These are phyloP conservation scores for Mucor lusitanicus DNA, from an alignment of 371 early-diverging fungal genomes.

Conservation along the genomic window DNA sequence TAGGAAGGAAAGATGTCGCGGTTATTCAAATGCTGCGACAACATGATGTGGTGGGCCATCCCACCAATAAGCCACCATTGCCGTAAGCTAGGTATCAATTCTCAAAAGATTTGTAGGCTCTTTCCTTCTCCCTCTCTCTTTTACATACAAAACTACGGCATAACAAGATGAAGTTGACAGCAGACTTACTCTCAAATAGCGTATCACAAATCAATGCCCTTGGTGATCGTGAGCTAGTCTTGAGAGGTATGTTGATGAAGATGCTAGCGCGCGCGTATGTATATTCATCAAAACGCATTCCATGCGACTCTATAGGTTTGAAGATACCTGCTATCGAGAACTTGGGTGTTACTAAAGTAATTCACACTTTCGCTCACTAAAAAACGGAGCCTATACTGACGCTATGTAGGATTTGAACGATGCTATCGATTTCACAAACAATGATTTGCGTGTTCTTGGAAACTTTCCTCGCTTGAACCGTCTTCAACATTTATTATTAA, in stretches of 20 bases:
- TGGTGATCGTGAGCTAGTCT: constrained; percentile 87
- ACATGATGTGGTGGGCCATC: neutral
- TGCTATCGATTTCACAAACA: constrained; percentile 91
- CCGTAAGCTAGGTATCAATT: neutral
- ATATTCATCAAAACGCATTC: neutral
- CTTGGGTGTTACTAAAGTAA: constrained; percentile 88
- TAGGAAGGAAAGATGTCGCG: neutral
- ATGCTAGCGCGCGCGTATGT: neutral
- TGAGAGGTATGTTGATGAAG: constrained; percentile 68
- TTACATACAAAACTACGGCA: neutral
- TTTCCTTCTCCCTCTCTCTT: neutral
- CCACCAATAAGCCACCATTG: neutral
- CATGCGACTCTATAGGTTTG: constrained; percentile 58
- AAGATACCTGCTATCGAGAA: constrained; percentile 93
- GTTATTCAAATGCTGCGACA: neutral
- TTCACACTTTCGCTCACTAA: neutral
- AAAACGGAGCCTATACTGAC: neutral
- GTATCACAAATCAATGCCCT: constrained; percentile 81
- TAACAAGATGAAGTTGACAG: constrained; percentile 74
- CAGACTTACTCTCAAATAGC: constrained; percentile 74
- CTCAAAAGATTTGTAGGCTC: neutral
- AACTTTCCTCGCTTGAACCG: constrained; percentile 88
- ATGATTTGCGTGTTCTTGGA: constrained; percentile 81
- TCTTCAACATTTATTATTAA: constrained; percentile 74
- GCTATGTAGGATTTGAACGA: constrained; percentile 82